A percentile compares a stretch with the other conserved stretches of the same genome.
Evolutionary conservation across 805 yeast genomes (phyloP).

Genomic region (Suhomyces pyralidae): DNA sequence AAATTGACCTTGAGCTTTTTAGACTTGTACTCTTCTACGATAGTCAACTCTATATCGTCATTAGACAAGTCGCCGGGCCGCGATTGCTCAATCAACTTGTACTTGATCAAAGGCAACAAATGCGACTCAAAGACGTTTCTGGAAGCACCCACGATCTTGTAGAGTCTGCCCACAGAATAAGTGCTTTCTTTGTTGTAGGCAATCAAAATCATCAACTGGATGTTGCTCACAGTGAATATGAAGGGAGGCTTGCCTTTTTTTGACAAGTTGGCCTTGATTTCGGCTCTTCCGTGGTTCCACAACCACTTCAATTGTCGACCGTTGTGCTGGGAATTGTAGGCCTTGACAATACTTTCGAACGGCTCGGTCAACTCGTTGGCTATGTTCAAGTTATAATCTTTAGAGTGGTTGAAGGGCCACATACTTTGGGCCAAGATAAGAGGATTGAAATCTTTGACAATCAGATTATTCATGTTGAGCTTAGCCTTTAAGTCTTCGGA

Average conservation of each 20-base stretch:
- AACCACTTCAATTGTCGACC: constrained; percentile 94
- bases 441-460: constrained; percentile 60
- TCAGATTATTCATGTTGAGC: constrained; percentile 36
- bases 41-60: constrained; percentile 56
- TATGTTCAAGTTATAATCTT: constrained; percentile 45
- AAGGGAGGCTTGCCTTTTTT: constrained; percentile 81
- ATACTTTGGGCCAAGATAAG: constrained; percentile 80
- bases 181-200: constrained; percentile 74
- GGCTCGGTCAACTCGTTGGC: constrained; percentile 68
- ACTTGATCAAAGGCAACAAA: constrained; percentile 74
- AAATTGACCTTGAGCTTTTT: constrained; percentile 83
- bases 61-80: constrained; percentile 52
- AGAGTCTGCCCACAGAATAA: constrained; percentile 57
- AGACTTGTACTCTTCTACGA: constrained; percentile 80
- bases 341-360: constrained; percentile 60
- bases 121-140: constrained; percentile 68
- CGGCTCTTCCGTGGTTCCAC: constrained; percentile 93
- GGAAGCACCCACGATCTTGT: constrained; percentile 66
- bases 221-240: constrained; percentile 74
- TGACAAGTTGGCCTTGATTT: constrained; percentile 79
- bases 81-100: constrained; percentile 64
- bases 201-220: constrained; percentile 81
- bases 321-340: constrained; percentile 71
- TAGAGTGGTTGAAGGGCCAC: constrained; percentile 70
- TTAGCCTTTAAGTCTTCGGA: constrained; percentile 69